Percentiles rank a stretch among this genome's conserved stretches.
Evolutionary conservation across 129 eudicot genomes (phyloP).

Genomic region (Centaurea solstitialis): DNA sequence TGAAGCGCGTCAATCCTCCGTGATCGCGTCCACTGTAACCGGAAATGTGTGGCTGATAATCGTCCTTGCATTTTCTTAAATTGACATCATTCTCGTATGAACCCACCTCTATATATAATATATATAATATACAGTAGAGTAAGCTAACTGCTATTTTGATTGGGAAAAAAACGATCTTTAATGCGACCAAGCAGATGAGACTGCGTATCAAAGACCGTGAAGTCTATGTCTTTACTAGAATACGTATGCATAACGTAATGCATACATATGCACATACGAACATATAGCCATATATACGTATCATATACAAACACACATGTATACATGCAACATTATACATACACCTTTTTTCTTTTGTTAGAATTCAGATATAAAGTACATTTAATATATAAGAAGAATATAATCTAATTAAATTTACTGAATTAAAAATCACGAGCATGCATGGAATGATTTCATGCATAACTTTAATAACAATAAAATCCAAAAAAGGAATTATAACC

Average conservation of each 20-base stretch:
- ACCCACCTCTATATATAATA: no score
- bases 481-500: neutral
- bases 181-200: neutral
- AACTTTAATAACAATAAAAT: neutral
- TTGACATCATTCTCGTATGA: no score
- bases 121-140: neutral
- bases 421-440: conserved; percentile 5
- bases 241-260: neutral
- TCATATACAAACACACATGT: no score
- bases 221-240: neutral
- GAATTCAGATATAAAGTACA: neutral
- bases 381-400: neutral
- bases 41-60: no score
- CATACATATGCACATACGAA: no score
- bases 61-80: no score
- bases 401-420: neutral
- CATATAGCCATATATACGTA: no score
- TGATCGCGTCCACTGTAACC: no score
- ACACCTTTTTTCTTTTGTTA: neutral
- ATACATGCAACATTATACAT: neutral
- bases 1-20: no score
- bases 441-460: conserved; percentile 33
- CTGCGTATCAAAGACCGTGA: neutral
- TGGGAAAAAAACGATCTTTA: neutral
- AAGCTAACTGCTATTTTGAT: neutral